A percentile compares a stretch with the other conserved stretches of the same genome.
These are phyloP conservation scores for Leishmania mexicana DNA, from an alignment of 208 protist species.

Conservation along the genomic window DNA sequence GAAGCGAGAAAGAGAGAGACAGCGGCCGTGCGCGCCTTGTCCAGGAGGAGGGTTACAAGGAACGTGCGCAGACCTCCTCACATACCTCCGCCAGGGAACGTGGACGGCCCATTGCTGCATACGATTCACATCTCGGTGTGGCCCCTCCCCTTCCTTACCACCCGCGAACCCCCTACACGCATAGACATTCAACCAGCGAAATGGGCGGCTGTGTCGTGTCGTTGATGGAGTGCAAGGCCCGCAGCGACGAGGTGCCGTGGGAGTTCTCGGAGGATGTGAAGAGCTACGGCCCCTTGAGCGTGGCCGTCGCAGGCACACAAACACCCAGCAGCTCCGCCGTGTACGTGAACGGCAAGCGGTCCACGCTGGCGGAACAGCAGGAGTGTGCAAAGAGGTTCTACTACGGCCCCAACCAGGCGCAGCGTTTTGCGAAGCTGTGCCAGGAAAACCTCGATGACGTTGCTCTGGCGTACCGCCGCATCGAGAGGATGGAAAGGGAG, in stretches of 20 bases:
- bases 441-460: constrained; percentile 11
- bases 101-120: not conserved
- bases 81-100: not conserved
- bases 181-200: not conserved
- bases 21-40: no score
- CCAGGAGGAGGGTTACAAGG: no score
- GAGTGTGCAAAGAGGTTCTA: constrained; percentile 16
- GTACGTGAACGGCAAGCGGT: constrained; percentile 47
- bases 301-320: constrained; percentile 43
- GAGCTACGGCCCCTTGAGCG: constrained; percentile 37
- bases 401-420: constrained; percentile 25
- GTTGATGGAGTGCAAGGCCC: constrained; percentile 40
- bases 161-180: not conserved
- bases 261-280: constrained; percentile 13
- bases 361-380: constrained; percentile 14
- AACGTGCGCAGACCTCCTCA: not conserved
- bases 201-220: constrained; percentile 16
- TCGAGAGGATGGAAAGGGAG: constrained; percentile 37
- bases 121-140: no score
- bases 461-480: constrained; percentile 50
- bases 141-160: not conserved
- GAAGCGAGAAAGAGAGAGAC: no score
- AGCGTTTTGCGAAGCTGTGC: constrained; percentile 36
- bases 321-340: constrained; percentile 42
- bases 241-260: constrained; percentile 11